Base-by-base conservation (phyloP, 139 green algal species). In the Chlorella vulgaris region DNA sequence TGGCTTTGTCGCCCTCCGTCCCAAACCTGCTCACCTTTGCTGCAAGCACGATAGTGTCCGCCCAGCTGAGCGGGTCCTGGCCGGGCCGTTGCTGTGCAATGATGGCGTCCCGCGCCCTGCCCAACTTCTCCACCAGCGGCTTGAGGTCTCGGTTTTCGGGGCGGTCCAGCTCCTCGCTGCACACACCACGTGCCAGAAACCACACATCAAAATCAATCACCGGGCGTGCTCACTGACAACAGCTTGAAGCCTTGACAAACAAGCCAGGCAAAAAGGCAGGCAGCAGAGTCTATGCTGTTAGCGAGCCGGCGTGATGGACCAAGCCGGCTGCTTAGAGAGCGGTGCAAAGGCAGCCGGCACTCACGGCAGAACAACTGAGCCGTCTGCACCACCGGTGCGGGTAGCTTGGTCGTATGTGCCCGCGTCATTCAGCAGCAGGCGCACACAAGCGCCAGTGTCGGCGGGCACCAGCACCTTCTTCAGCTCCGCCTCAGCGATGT, bases 361-460 rank as follows among this genome's bases (percentile, higher is more conserved):
- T 84, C 65, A 90, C 86, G 85, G 81, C 26, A 90, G 73, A 3
- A 93, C 69, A 38, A 97, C 91, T 55, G 91, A 95, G 15, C 93
- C 94, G 65, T 97, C 89, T 18, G 92, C 61, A 38, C 94, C 94
- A 50, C 94, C 94, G 0, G 87, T 94, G 69, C 90, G 90, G 60
- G 86, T 92, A 1, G 53, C 84, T 2, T 81, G 43, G 74, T 97
- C 91, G 75, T 92, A 97, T 0, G 90, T 94, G 13, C 63, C 88
- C 4, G 93, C 94, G 74, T 97, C 93, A 51, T 91, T 74, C 7
- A 97, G 63, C 50, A 95, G 84, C 51, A 96, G 85, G 7, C 88
- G 82, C 80, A 95, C 60, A 28, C 78, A 81, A 0, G n/a, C 58
- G 6, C 84, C 33, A 0, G 86, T 85, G 81, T 97, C 93, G 8